Percentiles rank a stretch among this genome's conserved stretches.
Evolutionary conservation across 805 yeast species (phyloP).

Genomic region (Starmerella bombi): DNA sequence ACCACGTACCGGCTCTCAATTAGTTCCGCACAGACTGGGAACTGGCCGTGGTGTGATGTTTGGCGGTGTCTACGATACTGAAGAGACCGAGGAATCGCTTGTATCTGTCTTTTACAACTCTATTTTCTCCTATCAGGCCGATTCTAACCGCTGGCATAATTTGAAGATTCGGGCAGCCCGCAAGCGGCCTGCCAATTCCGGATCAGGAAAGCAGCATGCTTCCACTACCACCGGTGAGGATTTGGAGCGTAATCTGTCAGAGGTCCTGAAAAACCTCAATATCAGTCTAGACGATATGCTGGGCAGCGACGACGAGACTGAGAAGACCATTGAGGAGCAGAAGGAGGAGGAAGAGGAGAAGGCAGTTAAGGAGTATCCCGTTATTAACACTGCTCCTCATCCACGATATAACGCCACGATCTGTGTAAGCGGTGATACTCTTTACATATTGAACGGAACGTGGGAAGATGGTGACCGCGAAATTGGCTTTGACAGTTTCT

Average conservation of each 20-base stretch:
- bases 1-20: conserved; percentile 87
- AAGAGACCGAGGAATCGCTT: conserved; percentile 86
- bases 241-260: conserved; percentile 64
- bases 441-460: conserved; percentile 80
- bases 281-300: conserved; percentile 22
- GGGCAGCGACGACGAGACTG: conserved; percentile 26
- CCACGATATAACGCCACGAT: conserved; percentile 76
- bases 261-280: conserved; percentile 26
- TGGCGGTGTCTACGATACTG: conserved; percentile 92
- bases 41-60: conserved; percentile 84
- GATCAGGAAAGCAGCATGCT: conserved; percentile 32
- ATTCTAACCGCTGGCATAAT: conserved; percentile 78
- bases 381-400: conserved; percentile 61
- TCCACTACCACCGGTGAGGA: conserved; percentile 47
- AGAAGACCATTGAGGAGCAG: conserved; percentile 25
- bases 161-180: conserved; percentile 47
- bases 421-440: conserved; percentile 69
- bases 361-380: conserved; percentile 37
- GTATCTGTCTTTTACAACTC: conserved; percentile 76
- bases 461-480: conserved; percentile 86
- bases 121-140: conserved; percentile 68
- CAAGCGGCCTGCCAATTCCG: conserved; percentile 5
- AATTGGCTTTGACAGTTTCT: conserved; percentile 69
- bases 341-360: conserved; percentile 30
- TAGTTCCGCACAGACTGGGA: conserved; percentile 48